Evolutionary conservation across 441 rosid species (phyloP), one percentile per base, ranked within the genome.

Genomic region (Erysimum cheiri): DNA sequence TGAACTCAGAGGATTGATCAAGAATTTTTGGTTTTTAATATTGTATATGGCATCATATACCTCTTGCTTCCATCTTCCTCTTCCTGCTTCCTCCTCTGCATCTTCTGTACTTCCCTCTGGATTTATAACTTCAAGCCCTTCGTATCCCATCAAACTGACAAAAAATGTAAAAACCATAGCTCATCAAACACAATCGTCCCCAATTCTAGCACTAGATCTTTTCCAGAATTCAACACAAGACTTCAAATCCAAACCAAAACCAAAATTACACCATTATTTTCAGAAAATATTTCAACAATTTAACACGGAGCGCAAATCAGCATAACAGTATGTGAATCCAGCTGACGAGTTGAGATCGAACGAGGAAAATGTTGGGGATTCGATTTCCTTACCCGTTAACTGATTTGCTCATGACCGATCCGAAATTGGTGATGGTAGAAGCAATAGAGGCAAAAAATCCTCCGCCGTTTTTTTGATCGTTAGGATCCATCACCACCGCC

Each of bases 101-200:
- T 95, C 99, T 49, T 95, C 95, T 13, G 85, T 92, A 71, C 97
- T 84, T 67, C 98, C 98, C 73, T 95, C 99, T 0, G 97, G 99
- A 71, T 90, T 89, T 8, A 92, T 72, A 56, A 95, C 98, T 82
- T 95, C 96, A 41, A 92, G 75, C 29, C 99, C 99, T 67, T 94
- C 98, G 71, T 95, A 92, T 5, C 92, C 89, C 62, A 90, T 31
- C 75, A 88, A 71, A 41, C 98, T 94, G 78, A 35, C 71, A 8
- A 80, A 32, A 26, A 55, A 60, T 52, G 60, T 11, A 65, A 64
- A 52, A 36, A 6, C 8, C 8, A 53, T 44, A 44, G 10, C 9
- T 44, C 15, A 32, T 15, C 26, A 55, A 15, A 35, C 61, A 50
- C 54, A 49, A 1, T 17, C 2, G 0, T 50, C 33, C 3, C 33